Base-by-base conservation (phyloP, 495 filamentous ascomycete species). In the Neurospora sp. region DNA sequence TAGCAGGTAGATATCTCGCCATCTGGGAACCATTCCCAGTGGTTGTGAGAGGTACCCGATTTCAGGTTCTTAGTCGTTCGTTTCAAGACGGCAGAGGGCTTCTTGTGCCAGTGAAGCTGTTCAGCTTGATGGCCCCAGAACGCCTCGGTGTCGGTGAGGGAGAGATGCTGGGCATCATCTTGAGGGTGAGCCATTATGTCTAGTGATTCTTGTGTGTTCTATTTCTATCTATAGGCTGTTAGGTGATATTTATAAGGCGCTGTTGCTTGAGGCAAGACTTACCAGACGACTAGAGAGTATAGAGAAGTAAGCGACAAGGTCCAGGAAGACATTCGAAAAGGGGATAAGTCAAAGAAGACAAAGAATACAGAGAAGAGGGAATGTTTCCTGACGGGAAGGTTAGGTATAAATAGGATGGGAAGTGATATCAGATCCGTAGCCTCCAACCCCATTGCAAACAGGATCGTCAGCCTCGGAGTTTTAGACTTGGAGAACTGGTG, bases 1-100 rank as follows among this genome's bases (percentile, higher is more conserved):
- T 92, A 97, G 70, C 90, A 90, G 0, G 94, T 97, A 36, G 92
- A 96, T 77, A 98, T 92, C 82, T 94, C 90, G 69, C 94, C 94
- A 72, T 89, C 92, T 0, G 93, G 89, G 76, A 97, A 98, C 78
- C 94, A 98, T 39, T 88, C 88, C 92, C 93, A 97, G 77, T 91
- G 85, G 36, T 82, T 81, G 73, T 87, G 85, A 9, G 79, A 72
- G 7, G 74, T 73, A 39, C 84, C 84, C 42, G 73, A 81, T 38
- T 75, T 74, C 17, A 89, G 79, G 7, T 76, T 78, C 75, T 85
- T 86, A 37, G 81, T 83, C 0, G 81, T 81, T 39, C 77, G 78
- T 8, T 77, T 79, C 13, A 89, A 83, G 2, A 80, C 83, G 2
- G 82, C 74, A 19, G 84, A 85, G 3, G 93, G 93, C 38, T 87